Conservation (phyloP, 768 basidiomycete genomes). For the Rubroboletus pulcherrimus region DNA sequence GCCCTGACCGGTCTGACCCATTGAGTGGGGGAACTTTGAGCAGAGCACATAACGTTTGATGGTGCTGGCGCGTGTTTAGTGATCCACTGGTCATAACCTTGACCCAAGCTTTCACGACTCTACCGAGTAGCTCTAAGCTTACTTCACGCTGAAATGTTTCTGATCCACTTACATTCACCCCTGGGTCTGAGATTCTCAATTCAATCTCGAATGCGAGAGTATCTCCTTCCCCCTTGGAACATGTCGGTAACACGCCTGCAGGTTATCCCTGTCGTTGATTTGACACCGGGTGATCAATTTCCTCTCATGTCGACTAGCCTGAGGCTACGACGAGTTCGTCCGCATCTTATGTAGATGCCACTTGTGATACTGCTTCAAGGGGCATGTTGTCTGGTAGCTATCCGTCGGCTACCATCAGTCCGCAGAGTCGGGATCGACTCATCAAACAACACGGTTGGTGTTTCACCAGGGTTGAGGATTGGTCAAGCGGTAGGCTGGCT, state of each 20-base stretch:
- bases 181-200: conserved; percentile 24
- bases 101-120: conserved; percentile 12
- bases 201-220: conserved; percentile 21
- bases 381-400: background rate
- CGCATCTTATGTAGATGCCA: background rate
- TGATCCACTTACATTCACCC: conserved; percentile 23
- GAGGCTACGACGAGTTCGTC: background rate
- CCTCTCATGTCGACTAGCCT: background rate
- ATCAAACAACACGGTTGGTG: background rate
- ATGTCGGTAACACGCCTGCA: conserved; percentile 12
- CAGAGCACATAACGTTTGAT: conserved; percentile 2
- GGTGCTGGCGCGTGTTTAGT: background rate
- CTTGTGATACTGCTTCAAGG: conserved; percentile 10
- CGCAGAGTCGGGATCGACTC: background rate
- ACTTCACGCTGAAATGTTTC: conserved; percentile 22
- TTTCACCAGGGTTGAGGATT: background rate
- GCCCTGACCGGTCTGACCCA: background rate
- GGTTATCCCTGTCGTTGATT: conserved; percentile 3
- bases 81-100: conserved; percentile 8
- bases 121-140: conserved; percentile 7
- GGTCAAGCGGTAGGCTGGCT: background rate
- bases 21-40: background rate
- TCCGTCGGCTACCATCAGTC: conserved; percentile 4
- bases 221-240: conserved; percentile 17
- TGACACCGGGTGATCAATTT: conserved; percentile 7